Conservation (phyloP, 225 moss, liverwort and hornwort species). For the Antitrichia curtipendula region DNA sequence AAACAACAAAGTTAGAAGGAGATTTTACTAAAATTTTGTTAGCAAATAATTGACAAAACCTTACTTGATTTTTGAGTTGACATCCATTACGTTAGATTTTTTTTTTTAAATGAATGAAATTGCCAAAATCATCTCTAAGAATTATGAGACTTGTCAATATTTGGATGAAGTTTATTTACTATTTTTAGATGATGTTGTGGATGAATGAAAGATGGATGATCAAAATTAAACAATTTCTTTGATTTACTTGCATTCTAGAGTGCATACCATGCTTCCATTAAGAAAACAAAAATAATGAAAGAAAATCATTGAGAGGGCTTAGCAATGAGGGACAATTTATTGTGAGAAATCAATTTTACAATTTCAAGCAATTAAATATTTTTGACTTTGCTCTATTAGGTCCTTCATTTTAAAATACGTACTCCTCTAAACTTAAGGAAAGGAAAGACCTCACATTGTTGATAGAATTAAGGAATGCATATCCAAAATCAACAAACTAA, state of each 20-base stretch:
- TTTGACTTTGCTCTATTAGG: not conserved
- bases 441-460: not conserved
- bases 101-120: not conserved
- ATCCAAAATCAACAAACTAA: not conserved
- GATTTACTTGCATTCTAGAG: not conserved
- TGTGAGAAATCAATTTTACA: not conserved
- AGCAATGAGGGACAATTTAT: not conserved
- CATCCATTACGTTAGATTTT: not conserved
- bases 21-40: not conserved
- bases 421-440: rapidly evolving
- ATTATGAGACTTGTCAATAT: not conserved
- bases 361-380: not conserved
- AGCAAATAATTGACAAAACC: not conserved
- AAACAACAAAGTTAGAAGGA: not conserved
- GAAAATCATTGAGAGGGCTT: not conserved
- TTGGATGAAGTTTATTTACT: not conserved
- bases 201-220: not conserved
- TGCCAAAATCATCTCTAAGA: not conserved
- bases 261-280: rapidly evolving
- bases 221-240: not conserved
- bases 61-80: not conserved
- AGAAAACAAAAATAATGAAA: no score
- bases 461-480: not conserved
- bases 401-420: not conserved
- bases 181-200: rapidly evolving